A percentile compares a stretch with the other conserved stretches of the same genome.
phyloP scores from a whole-genome alignment of 441 rosid genomes.

The Cnidoscolus chayamansa region DNA sequence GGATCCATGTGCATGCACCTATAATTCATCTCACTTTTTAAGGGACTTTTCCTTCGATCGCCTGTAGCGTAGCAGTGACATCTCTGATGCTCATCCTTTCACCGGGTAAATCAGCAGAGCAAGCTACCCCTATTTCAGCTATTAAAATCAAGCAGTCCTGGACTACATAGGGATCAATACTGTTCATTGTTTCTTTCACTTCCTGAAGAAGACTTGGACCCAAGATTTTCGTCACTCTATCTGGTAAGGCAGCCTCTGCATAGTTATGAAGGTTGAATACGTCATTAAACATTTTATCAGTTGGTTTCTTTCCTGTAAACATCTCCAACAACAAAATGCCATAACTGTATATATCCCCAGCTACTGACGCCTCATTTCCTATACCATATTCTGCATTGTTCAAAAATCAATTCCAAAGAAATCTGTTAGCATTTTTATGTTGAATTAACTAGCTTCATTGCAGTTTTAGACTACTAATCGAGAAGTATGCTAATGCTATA shows the following conservation, averaged over 20 bases:
- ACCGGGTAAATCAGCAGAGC: slow-evolving; percentile 9
- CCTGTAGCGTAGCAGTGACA: neutral
- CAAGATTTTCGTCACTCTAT: neutral
- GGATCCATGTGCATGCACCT: too few relatives aligned
- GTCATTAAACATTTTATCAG: neutral
- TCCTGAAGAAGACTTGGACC: slow-evolving; percentile 17
- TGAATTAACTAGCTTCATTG: too few relatives aligned
- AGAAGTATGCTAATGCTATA: neutral
- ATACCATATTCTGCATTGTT: slow-evolving; percentile 8
- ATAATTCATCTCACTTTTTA: too few relatives aligned
- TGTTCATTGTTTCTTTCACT: neutral
- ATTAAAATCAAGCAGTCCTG: slow-evolving; percentile 4
- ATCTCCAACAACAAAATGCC: slow-evolving; percentile 20
- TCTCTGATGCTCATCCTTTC: slow-evolving; percentile 13
- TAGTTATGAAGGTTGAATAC: slow-evolving; percentile 8
- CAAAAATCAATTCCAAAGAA: neutral
- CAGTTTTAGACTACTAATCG: too few relatives aligned
- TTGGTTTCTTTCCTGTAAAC: slow-evolving; percentile 19
- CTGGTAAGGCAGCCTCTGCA: neutral
- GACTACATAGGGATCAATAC: neutral
- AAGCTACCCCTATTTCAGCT: slow-evolving; percentile 15
- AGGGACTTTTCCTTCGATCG: neutral
- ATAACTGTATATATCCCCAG: slow-evolving; percentile 14
- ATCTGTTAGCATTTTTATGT: too few relatives aligned
- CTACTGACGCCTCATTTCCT: slow-evolving; percentile 7